A percentile compares a stretch with the other conserved stretches of the same genome.
phyloP scores from a whole-genome alignment of 306 rosid genomes.

The Styphnolobium japonicum region DNA sequence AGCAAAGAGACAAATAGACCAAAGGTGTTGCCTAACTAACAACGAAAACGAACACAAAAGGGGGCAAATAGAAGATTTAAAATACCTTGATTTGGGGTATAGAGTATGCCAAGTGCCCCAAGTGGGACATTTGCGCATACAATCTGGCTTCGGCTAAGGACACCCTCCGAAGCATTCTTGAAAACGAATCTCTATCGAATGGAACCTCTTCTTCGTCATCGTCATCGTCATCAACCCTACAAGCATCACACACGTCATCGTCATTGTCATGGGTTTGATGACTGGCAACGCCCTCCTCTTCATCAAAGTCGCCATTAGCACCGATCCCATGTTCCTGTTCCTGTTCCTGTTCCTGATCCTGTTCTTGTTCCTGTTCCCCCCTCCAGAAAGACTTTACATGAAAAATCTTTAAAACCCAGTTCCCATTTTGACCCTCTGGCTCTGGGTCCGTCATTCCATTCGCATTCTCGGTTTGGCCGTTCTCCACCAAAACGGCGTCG shows the following conservation, averaged over 20 bases:
- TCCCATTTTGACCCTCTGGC: conserved; percentile 29
- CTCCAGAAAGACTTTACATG: conserved; percentile 45
- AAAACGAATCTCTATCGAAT: conserved; percentile 61
- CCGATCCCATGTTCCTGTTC: conserved; percentile 6
- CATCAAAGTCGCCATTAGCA: background rate
- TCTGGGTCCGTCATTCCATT: background rate
- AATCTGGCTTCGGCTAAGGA: conserved; percentile 56
- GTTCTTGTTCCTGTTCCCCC: too few species aligned
- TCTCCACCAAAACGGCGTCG: conserved; percentile 45
- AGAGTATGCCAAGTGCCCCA: conserved; percentile 65
- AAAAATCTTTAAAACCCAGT: conserved; percentile 61
- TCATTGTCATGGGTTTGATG: conserved; percentile 10
- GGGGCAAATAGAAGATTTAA: background rate
- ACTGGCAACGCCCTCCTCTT: background rate
- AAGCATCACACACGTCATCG: conserved; percentile 30
- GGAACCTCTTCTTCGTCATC: conserved; percentile 32
- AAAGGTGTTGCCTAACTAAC: background rate
- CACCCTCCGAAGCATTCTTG: conserved; percentile 68
- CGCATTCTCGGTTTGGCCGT: conserved; percentile 22
- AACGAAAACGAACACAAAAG: too few species aligned
- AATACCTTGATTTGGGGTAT: conserved; percentile 63
- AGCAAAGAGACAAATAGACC: background rate
- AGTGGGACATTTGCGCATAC: conserved; percentile 61
- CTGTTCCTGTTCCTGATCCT: too few species aligned
- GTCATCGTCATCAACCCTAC: conserved; percentile 29